A percentile compares a stretch with the other conserved stretches of the same genome.
These are phyloP conservation scores for Thermothelomyces thermophilus DNA, from an alignment of 2,329 filamentous ascomycete species.

Conservation along the genomic window DNA sequence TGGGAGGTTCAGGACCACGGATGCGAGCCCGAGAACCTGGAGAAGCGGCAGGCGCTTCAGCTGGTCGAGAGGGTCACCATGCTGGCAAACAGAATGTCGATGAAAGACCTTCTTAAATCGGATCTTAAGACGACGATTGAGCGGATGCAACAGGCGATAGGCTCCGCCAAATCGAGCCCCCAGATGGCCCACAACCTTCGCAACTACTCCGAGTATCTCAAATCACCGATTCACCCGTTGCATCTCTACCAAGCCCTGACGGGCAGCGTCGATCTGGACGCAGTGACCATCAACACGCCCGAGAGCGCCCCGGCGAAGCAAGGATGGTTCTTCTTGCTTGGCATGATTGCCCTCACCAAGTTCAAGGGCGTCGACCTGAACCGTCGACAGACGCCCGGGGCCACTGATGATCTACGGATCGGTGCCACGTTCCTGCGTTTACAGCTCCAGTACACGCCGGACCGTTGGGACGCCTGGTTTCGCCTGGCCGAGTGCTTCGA, in stretches of 20 bases:
- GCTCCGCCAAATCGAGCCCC: conserved; percentile 67
- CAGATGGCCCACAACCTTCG: conserved; percentile 83
- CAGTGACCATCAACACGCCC: conserved; percentile 59
- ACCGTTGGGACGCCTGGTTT: conserved; percentile 88
- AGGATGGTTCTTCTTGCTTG: conserved; percentile 88
- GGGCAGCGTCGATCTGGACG: conserved; percentile 68
- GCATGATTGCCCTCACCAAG: conserved; percentile 80
- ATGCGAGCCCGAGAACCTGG: conserved; percentile 69
- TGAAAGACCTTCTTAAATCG: conserved; percentile 87
- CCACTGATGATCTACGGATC: conserved; percentile 77
- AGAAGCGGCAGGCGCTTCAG: conserved; percentile 71
- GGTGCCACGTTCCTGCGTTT: conserved; percentile 73
- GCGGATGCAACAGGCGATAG: conserved; percentile 83
- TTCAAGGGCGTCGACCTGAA: conserved; percentile 65
- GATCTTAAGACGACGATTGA: conserved; percentile 88
- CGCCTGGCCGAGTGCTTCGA: conserved; percentile 81
- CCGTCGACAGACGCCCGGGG: conserved; percentile 69
- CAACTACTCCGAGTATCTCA: conserved; percentile 73
- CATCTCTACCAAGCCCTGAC: conserved; percentile 73
- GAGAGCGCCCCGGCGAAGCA: conserved; percentile 69
- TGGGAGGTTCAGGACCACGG: conserved; percentile 71
- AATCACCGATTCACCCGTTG: conserved; percentile 74
- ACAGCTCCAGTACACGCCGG: conserved; percentile 73
- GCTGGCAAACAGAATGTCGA: conserved; percentile 74
- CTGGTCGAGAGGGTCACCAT: conserved; percentile 78